These are phyloP conservation scores for Calonectria honghensis DNA, from an alignment of 2,329 filamentous ascomycete species.

Conservation along the genomic window DNA sequence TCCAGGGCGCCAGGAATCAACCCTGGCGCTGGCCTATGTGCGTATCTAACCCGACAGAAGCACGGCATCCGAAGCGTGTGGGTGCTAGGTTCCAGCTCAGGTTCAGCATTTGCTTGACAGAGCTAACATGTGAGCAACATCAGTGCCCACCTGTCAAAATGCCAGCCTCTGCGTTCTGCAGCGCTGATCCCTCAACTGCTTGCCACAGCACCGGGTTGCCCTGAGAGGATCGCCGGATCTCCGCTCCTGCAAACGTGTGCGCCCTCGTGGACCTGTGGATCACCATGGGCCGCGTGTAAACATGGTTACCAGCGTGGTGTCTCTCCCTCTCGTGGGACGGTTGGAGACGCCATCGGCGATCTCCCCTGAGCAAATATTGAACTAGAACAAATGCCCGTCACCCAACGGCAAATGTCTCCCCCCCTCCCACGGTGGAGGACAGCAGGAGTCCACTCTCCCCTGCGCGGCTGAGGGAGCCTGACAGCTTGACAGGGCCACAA, in stretches of 20 bases:
- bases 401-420: slow-evolving; percentile 22
- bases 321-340: slow-evolving; percentile 32
- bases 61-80: slow-evolving; percentile 12
- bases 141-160: neutral
- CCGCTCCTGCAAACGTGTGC: slow-evolving; percentile 22
- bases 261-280: slow-evolving; percentile 16
- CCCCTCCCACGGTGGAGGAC: slow-evolving; percentile 12
- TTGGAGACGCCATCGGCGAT: neutral
- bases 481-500: slow-evolving; percentile 17
- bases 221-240: slow-evolving; percentile 22
- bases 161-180: neutral
- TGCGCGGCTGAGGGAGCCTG: slow-evolving; percentile 15
- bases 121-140: slow-evolving; percentile 19
- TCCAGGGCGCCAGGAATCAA: neutral
- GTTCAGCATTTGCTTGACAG: neutral
- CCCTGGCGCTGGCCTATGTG: neutral
- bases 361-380: slow-evolving; percentile 5
- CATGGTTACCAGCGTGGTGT: slow-evolving; percentile 32
- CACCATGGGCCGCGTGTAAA: slow-evolving; percentile 1
- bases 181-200: slow-evolving; percentile 8
- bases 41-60: slow-evolving; percentile 11
- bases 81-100: neutral
- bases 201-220: slow-evolving; percentile 5
- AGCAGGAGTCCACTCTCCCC: neutral
- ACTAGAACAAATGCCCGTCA: slow-evolving; percentile 14